Conservation (phyloP, 2,329 filamentous ascomycete species). For the Paracoccidioides brasiliensis region DNA sequence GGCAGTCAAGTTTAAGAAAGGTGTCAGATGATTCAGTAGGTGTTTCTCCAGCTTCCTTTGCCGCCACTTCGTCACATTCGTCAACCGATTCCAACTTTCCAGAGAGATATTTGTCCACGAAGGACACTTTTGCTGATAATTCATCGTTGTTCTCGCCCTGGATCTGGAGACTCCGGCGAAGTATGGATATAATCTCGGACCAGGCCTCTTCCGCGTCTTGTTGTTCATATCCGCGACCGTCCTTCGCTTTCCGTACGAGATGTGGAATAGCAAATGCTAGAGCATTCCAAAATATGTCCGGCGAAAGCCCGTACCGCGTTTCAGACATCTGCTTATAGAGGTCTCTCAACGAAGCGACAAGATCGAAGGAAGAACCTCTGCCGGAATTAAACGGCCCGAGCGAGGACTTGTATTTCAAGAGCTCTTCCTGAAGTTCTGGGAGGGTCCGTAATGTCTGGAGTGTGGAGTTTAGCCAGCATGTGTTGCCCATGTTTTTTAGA, state of each 20-base stretch:
- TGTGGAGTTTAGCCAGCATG: slow-evolving; percentile 95
- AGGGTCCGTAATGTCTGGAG: slow-evolving; percentile 82
- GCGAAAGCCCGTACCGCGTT: slow-evolving; percentile 77
- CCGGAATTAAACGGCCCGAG: slow-evolving; percentile 13
- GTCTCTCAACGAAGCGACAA: slow-evolving; percentile 64
- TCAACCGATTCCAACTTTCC: slow-evolving; percentile 67
- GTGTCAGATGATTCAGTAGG: slow-evolving; percentile 53
- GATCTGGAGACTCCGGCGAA: slow-evolving; percentile 64
- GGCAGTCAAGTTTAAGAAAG: slow-evolving; percentile 91
- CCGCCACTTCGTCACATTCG: slow-evolving; percentile 70
- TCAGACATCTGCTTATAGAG: slow-evolving; percentile 82
- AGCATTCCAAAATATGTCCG: slow-evolving; percentile 67
- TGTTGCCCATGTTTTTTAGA: slow-evolving; percentile 86
- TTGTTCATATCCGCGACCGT: slow-evolving; percentile 78
- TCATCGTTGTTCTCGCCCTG: slow-evolving; percentile 30
- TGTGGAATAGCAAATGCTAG: slow-evolving; percentile 74
- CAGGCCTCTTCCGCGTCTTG: slow-evolving; percentile 98
- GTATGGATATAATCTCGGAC: slow-evolving; percentile 81
- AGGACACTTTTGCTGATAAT: slow-evolving; percentile 45
- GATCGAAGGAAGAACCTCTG: slow-evolving; percentile 50
- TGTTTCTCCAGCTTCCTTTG: slow-evolving; percentile 61
- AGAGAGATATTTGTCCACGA: slow-evolving; percentile 82
- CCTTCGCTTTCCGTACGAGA: slow-evolving; percentile 78
- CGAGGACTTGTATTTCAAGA: slow-evolving; percentile 47
- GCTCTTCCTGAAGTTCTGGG: slow-evolving; percentile 74